Percentiles rank a stretch among this genome's conserved stretches.
Conservation (phyloP, 805 yeast species). For the Schwanniomyces yamadae region DNA sequence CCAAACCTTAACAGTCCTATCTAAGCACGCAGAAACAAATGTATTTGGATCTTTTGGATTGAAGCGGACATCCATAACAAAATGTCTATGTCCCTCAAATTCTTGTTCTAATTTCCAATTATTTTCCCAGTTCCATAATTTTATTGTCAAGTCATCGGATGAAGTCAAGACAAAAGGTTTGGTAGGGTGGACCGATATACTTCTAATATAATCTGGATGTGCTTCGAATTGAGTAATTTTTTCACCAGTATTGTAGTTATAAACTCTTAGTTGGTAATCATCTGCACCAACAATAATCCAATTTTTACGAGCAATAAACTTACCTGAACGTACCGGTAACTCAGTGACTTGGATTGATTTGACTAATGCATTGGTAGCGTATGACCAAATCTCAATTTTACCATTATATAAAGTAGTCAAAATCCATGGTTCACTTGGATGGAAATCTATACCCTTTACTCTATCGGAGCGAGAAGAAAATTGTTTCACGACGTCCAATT, state of each 20-base stretch:
- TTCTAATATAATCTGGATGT: constrained; percentile 94
- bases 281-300: constrained; percentile 97
- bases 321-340: constrained; percentile 94
- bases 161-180: constrained; percentile 87
- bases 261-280: constrained; percentile 91
- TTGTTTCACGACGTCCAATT: constrained; percentile 60
- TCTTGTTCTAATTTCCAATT: constrained; percentile 87
- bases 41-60: constrained; percentile 98
- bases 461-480: constrained; percentile 92
- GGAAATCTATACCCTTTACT: constrained; percentile 97
- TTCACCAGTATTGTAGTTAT: constrained; percentile 93
- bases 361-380: constrained; percentile 79
- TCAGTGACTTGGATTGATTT: constrained; percentile 93
- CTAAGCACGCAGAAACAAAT: constrained; percentile 95
- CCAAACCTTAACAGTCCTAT: constrained; percentile 97
- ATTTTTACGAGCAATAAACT: constrained; percentile 91
- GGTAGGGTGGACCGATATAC: constrained; percentile 90
- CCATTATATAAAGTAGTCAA: constrained; percentile 90
- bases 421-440: constrained; percentile 97
- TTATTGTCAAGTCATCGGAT: constrained; percentile 88
- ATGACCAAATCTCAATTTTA: constrained; percentile 89
- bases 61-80: constrained; percentile 90
- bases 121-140: constrained; percentile 97
- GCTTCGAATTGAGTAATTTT: constrained; percentile 95
- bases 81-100: constrained; percentile 94